Base-by-base conservation (phyloP, 768 basidiomycete genomes). In the Fomitopsis serialis region DNA sequence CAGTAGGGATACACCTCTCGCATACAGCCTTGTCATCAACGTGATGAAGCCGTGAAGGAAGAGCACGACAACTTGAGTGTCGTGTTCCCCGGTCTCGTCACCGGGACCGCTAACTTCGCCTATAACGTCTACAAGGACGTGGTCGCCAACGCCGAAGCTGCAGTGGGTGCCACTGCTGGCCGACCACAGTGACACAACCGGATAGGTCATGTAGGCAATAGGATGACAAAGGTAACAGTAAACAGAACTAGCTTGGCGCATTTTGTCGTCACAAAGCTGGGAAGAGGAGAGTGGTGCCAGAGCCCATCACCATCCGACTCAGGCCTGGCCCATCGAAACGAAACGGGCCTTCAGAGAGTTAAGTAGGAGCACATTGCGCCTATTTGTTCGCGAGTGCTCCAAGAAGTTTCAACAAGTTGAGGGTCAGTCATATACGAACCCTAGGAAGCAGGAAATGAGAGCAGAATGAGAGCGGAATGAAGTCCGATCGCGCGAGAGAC, bases 191-290 rank as follows among this genome's bases (percentile, higher is more conserved):
- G 78, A 69, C 71, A 72, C 0, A 71, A 80, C 32, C 63, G 78
- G 2, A 81, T 76, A 25, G 88, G 88, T 2, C 86, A 88, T 61
- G 68, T 85, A 4, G 87, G 88, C 2, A 87, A 89, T 58, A 78
- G 77, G 15, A 75, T 73, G 58, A 76, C 74, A 8, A 76, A 74
- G 21, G n/a, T n/a, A 3, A 70, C 64, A n/a, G 63, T 89, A 36
- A 64, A 85, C 1, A 74, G 85, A 55, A 67, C 68, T 9, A 85
- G 78, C 11, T 0, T 82, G 54, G 86, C 82, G 4, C 68, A 71
- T 1, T 89, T 88, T 58, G 74, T 80, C 5, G 48, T 85, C 34
- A 69, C 74, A n/a, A 84, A 89, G 62, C 67, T 88, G 29, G 71
- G 75, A 57, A 74, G 68, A 52, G 75, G 73, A 21, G 74, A 81